Conservation (phyloP, 2,329 filamentous ascomycete species). For the Aspergillus intermedius region DNA sequence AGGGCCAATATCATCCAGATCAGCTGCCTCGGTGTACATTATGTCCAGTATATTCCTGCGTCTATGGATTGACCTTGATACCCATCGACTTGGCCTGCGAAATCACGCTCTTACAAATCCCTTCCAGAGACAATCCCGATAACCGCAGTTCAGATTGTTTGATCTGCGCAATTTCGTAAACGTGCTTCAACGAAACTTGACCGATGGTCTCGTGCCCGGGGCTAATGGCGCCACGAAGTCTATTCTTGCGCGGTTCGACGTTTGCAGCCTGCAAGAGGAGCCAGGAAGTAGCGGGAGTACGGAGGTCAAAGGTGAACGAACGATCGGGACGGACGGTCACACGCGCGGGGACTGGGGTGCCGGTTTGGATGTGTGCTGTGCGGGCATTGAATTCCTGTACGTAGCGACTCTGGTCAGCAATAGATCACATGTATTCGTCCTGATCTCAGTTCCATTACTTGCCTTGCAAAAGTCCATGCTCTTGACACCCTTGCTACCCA, state of each 20-base stretch:
- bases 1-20: neutral
- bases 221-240: conserved; percentile 65
- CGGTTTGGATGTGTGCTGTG: conserved; percentile 73
- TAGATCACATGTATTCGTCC: neutral
- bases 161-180: conserved; percentile 96
- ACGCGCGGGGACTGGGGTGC: conserved; percentile 82
- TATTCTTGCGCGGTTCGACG: conserved; percentile 64
- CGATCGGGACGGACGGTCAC: conserved; percentile 90
- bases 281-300: conserved; percentile 90
- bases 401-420: neutral
- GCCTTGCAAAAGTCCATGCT: conserved; percentile 99
- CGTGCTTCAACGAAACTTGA: conserved; percentile 82
- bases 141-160: conserved; percentile 74
- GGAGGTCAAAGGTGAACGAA: conserved; percentile 85
- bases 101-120: conserved; percentile 67
- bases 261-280: conserved; percentile 78
- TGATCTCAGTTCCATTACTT: conserved; percentile 11
- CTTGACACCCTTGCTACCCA: conserved; percentile 97
- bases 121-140: conserved; percentile 64
- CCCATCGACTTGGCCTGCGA: conserved; percentile 70
- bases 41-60: conserved; percentile 1
- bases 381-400: conserved; percentile 90
- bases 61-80: conserved; percentile 60
- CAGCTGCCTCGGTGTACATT: neutral
- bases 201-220: conserved; percentile 75